phyloP scores from a whole-genome alignment of 2,329 filamentous ascomycete genomes.

The Calonectria pseudoturangicola region DNA sequence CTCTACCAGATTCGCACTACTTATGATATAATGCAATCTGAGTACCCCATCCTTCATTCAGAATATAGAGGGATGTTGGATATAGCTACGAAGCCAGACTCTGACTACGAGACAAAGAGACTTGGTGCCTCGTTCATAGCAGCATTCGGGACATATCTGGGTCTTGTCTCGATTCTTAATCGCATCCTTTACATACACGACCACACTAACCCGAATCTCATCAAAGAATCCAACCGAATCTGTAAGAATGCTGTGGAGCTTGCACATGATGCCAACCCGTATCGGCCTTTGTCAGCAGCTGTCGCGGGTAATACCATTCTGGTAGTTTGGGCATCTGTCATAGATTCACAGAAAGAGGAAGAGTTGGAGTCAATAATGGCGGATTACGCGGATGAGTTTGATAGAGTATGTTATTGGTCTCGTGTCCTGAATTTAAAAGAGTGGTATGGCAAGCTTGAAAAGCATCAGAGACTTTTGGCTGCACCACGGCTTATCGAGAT shows the following conservation, averaged over 20 bases:
- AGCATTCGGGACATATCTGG: neutral
- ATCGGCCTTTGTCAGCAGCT: constrained; percentile 1
- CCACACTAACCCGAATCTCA: neutral
- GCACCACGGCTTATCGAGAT: neutral
- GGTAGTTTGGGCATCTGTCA: constrained; percentile 10
- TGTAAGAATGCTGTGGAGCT: neutral
- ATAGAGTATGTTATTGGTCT: neutral
- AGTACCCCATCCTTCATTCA: neutral
- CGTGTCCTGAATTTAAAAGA: neutral
- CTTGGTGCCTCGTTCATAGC: neutral
- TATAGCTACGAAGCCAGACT: neutral
- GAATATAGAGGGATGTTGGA: neutral
- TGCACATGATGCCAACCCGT: neutral
- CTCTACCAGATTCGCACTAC: constrained; percentile 26
- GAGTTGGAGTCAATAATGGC: neutral
- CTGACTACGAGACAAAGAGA: neutral
- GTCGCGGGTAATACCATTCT: neutral
- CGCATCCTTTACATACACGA: constrained; percentile 24
- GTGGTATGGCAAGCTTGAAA: constrained; percentile 3
- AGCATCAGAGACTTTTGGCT: too few species aligned
- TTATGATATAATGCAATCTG: constrained; percentile 9
- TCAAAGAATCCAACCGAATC: neutral
- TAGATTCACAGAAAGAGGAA: neutral
- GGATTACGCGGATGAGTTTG: neutral
- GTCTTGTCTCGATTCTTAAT: neutral